phyloP scores from a whole-genome alignment of 176 grass and related monocot genomes.

The Typha latifolia region DNA sequence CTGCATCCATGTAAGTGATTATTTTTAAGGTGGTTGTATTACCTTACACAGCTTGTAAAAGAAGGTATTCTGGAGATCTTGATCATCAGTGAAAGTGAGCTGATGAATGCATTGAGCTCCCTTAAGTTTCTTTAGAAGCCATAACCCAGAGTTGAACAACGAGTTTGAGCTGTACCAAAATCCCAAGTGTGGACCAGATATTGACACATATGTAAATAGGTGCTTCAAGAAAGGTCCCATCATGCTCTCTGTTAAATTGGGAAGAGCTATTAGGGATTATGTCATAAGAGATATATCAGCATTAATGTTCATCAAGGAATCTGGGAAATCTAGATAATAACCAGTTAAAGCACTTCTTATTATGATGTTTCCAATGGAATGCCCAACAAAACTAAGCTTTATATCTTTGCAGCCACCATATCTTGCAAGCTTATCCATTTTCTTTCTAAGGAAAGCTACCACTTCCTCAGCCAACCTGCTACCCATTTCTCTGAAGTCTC shows the following conservation, averaged over 20 bases:
- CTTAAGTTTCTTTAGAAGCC: conserved; percentile 84
- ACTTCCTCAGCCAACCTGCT: conserved; percentile 64
- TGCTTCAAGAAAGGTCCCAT: conserved; percentile 67
- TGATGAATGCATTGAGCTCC: conserved; percentile 80
- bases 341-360: conserved; percentile 78
- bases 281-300: background rate
- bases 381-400: conserved; percentile 82
- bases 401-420: conserved; percentile 65
- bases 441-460: conserved; percentile 52
- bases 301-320: background rate
- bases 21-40: background rate
- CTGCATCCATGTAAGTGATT: too few relatives aligned
- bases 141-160: conserved; percentile 88
- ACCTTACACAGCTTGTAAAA: conserved; percentile 88
- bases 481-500: conserved; percentile 96
- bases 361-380: conserved; percentile 94
- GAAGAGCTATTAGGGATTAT: background rate
- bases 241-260: conserved; percentile 40
- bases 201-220: conserved; percentile 74
- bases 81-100: conserved; percentile 80
- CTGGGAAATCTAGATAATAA: conserved; percentile 20
- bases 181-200: conserved; percentile 89
- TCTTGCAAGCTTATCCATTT: conserved; percentile 50
- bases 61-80: conserved; percentile 69
- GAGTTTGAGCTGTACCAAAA: conserved; percentile 91